phyloP scores from a whole-genome alignment of 2,329 filamentous ascomycete genomes.

The Claviceps lovelessii region DNA sequence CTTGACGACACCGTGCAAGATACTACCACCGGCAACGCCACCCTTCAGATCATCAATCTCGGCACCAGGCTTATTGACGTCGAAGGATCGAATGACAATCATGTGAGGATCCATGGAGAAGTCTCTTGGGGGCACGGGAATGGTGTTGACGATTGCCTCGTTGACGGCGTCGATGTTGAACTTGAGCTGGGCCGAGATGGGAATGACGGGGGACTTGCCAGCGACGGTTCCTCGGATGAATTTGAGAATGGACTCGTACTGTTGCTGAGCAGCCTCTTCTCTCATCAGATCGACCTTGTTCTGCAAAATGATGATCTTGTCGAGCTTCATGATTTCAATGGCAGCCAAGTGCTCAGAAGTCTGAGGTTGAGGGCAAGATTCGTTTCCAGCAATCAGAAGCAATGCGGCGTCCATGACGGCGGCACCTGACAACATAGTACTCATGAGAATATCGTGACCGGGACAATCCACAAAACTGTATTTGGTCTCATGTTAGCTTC shows the following conservation, averaged over 20 bases:
- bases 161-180: constrained; percentile 99
- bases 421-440: constrained; percentile 98
- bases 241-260: constrained; percentile 95
- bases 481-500: constrained; percentile 7
- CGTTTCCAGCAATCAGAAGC: constrained; percentile 92
- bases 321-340: constrained; percentile 99
- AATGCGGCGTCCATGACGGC: constrained; percentile 99
- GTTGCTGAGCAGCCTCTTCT: constrained; percentile 81
- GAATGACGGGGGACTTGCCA: constrained; percentile 87
- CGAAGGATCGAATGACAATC: constrained; percentile 98
- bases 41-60: constrained; percentile 98
- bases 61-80: constrained; percentile 98
- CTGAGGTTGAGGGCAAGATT: constrained; percentile 95
- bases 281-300: constrained; percentile 99
- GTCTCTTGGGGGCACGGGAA: constrained; percentile 81
- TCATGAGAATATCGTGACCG: constrained; percentile 99
- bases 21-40: constrained; percentile 93
- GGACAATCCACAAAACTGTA: constrained; percentile 90
- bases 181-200: constrained; percentile 94
- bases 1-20: constrained; percentile 92
- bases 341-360: constrained; percentile 97
- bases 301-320: constrained; percentile 98
- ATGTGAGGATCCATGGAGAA: constrained; percentile 90
- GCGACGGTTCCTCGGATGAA: constrained; percentile 97
- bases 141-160: constrained; percentile 88